phyloP scores from a whole-genome alignment of 2,329 filamentous ascomycete species.

The Pleoardoris graminearum region DNA sequence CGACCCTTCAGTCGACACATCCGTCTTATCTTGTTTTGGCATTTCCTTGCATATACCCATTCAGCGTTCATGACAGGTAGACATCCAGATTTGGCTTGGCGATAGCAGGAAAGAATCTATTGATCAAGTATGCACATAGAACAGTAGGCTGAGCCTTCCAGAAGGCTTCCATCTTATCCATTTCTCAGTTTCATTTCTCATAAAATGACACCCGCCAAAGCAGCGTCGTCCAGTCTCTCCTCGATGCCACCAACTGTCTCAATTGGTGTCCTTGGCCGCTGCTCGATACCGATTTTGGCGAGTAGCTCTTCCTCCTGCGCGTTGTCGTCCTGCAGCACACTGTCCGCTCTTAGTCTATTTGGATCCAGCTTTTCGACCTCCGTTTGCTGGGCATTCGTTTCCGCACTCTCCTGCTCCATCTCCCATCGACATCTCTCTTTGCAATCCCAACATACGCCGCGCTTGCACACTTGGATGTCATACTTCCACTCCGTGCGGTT shows the following conservation, averaged over 20 bases:
- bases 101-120: not conserved
- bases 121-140: constrained; percentile 18
- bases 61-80: not conserved
- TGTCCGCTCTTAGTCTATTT: constrained; percentile 36
- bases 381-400: not conserved
- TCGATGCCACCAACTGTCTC: constrained; percentile 24
- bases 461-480: constrained; percentile 37
- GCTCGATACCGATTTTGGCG: constrained; percentile 28
- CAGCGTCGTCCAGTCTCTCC: constrained; percentile 18
- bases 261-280: constrained; percentile 20
- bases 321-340: constrained; percentile 32
- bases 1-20: no score
- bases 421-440: constrained; percentile 41
- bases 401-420: constrained; percentile 19
- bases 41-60: constrained; percentile 3
- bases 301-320: constrained; percentile 22
- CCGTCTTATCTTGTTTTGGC: not conserved
- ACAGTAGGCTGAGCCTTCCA: constrained; percentile 15
- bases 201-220: not conserved
- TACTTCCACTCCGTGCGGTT: constrained; percentile 41
- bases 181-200: not conserved
- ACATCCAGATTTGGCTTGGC: not conserved
- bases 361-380: constrained; percentile 17
- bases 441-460: constrained; percentile 41
- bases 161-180: constrained; percentile 4